These are phyloP conservation scores for Bocquillonia castaneifolia DNA, from an alignment of 441 rosid species.

Conservation along the genomic window DNA sequence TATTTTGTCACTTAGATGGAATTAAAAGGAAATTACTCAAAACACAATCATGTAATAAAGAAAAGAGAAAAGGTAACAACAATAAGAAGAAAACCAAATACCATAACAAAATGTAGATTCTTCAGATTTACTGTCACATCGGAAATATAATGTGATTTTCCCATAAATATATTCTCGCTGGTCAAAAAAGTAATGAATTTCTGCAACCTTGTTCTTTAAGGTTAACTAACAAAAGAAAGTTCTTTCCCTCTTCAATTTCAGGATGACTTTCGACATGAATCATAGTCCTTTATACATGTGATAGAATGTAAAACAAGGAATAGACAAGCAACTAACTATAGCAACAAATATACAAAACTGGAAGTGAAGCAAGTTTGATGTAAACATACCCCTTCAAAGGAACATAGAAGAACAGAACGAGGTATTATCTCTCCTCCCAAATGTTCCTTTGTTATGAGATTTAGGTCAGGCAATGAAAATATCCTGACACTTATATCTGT, in stretches of 20 bases:
- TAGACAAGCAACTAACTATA: not conserved
- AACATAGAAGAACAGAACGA: slow-evolving; percentile 88
- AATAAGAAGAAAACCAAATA: not conserved
- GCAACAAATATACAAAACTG: not conserved
- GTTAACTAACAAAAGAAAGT: not conserved
- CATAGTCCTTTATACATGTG: not conserved
- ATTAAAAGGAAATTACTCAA: not conserved
- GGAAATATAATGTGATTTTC: not conserved
- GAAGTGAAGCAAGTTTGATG: slow-evolving; percentile 12
- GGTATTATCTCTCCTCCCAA: slow-evolving; percentile 98
- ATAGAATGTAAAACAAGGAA: not conserved
- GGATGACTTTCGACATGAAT: not conserved
- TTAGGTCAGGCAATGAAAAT: slow-evolving; percentile 81
- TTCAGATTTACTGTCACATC: not conserved
- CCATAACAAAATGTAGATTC: not conserved
- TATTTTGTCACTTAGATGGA: not conserved
- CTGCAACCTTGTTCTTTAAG: not conserved
- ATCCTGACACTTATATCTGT: slow-evolving; percentile 93
- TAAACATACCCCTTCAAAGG: slow-evolving; percentile 89
- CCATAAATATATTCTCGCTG: not conserved
- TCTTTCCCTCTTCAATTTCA: not conserved
- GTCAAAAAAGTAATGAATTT: not conserved
- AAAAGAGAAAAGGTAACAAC: not conserved
- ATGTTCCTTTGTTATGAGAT: slow-evolving; percentile 80
- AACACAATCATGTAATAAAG: too few relatives aligned